Evolutionary conservation across 2,329 filamentous ascomycete species (phyloP).

Genomic region (Beauveria sp.): DNA sequence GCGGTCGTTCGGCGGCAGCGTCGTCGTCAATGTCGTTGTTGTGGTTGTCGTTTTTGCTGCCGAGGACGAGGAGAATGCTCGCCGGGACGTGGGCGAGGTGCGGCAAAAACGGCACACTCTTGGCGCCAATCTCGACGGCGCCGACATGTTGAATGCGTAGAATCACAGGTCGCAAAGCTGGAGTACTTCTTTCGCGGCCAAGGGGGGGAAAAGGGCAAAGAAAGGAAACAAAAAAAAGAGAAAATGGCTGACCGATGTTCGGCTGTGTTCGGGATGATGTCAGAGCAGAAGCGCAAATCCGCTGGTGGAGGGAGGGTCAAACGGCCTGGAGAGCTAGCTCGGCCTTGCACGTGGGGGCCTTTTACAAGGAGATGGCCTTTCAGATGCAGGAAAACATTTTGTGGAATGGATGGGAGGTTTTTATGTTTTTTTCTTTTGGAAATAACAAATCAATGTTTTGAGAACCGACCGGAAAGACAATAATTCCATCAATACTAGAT

Average conservation of each 20-base stretch:
- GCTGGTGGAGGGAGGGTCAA: background rate
- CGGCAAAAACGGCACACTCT: conserved; percentile 4
- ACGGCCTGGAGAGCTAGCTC: background rate
- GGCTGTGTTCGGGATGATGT: conserved; percentile 10
- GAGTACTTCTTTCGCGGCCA: background rate
- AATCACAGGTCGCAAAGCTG: background rate
- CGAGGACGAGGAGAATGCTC: background rate
- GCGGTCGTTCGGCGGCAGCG: background rate
- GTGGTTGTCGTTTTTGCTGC: background rate
- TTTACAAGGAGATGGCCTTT: background rate
- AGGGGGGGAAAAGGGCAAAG: no score
- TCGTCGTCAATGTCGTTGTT: background rate
- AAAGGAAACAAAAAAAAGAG: no score
- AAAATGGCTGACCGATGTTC: background rate
- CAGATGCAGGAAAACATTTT: background rate
- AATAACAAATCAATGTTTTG: no score
- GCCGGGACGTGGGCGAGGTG: background rate
- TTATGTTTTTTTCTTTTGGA: no score
- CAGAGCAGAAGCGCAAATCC: conserved; percentile 5
- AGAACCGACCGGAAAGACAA: no score
- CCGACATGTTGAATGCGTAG: background rate
- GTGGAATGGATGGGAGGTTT: no score
- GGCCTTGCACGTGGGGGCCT: background rate
- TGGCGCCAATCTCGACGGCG: background rate
- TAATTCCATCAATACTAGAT: no score